Evolutionary conservation across 1,139 yeast genomes (phyloP).

Genomic region (Blastobotrys capitulatus): DNA sequence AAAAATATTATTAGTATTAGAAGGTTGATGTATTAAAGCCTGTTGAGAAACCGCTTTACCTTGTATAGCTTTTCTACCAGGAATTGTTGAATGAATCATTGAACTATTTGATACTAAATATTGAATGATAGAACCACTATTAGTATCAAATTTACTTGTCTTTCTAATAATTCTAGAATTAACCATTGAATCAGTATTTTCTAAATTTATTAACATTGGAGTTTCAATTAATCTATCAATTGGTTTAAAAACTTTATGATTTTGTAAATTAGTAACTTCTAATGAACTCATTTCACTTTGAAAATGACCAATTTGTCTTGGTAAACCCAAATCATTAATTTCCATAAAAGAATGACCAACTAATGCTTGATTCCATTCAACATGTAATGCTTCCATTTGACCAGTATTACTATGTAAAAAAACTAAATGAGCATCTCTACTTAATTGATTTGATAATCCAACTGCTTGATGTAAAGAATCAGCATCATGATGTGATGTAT

Average conservation of each 20-base stretch:
- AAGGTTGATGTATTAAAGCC: slow-evolving; percentile 7
- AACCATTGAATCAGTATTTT: not conserved
- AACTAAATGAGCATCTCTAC: slow-evolving; percentile 3
- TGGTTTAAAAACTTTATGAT: not conserved
- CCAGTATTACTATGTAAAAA: not conserved
- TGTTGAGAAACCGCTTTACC: slow-evolving; percentile 3
- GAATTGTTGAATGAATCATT: not conserved
- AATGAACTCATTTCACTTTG: slow-evolving; percentile 1
- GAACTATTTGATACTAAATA: slow-evolving; percentile 3
- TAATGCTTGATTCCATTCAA: slow-evolving; percentile 2
- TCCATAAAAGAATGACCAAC: slow-evolving; percentile 2
- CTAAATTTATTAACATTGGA: slow-evolving; percentile 5
- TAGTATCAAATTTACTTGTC: not conserved
- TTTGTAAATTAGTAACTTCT: slow-evolving; percentile 1
- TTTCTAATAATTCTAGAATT: not conserved
- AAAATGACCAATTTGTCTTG: slow-evolving; percentile 6
- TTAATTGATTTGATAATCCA: slow-evolving; percentile 1
- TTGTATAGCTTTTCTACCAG: not conserved
- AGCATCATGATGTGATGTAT: slow-evolving; percentile 4
- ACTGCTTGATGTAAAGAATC: slow-evolving; percentile 2
- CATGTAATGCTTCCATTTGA: slow-evolving; percentile 4
- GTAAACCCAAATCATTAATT: not conserved
- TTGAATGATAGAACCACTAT: not conserved
- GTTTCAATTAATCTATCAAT: slow-evolving; percentile 1
- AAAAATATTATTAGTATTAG: not conserved